Percentiles rank a stretch among this genome's conserved stretches.
These are phyloP conservation scores for Diutina mesorugosa DNA, from an alignment of 1,139 yeast species.

Conservation along the genomic window DNA sequence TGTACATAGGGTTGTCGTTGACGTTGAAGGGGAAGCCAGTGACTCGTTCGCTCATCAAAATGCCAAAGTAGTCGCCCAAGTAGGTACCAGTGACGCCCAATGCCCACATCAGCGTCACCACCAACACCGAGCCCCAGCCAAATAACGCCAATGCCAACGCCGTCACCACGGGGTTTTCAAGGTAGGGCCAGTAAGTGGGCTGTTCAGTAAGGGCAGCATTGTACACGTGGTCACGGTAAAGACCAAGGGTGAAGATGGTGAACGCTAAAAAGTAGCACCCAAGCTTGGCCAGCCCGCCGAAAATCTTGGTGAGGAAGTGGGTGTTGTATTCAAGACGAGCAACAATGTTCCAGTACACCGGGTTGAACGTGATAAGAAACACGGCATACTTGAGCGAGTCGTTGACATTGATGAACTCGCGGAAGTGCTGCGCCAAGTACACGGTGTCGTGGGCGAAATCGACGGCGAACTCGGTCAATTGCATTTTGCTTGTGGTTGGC, in stretches of 20 bases:
- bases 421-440: constrained; percentile 11
- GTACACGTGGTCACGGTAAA: constrained; percentile 68
- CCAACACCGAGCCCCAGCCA: constrained; percentile 66
- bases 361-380: constrained; percentile 72
- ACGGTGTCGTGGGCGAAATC: not conserved
- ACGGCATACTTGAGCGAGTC: constrained; percentile 24
- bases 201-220: constrained; percentile 39
- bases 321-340: constrained; percentile 79
- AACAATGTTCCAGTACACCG: constrained; percentile 87
- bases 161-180: constrained; percentile 21
- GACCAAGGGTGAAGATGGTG: constrained; percentile 74
- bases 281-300: constrained; percentile 48
- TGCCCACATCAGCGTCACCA: constrained; percentile 79
- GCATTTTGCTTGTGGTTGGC: not conserved
- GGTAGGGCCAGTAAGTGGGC: constrained; percentile 41
- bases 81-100: constrained; percentile 94
- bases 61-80: constrained; percentile 94
- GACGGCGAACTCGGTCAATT: not conserved
- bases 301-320: constrained; percentile 55
- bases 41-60: constrained; percentile 80
- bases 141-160: constrained; percentile 29
- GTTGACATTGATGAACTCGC: constrained; percentile 13
- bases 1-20: constrained; percentile 91
- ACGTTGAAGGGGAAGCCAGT: constrained; percentile 92
- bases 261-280: constrained; percentile 82